Conservation (phyloP, 495 filamentous ascomycete species). For the Annulohypoxylon nitens region DNA sequence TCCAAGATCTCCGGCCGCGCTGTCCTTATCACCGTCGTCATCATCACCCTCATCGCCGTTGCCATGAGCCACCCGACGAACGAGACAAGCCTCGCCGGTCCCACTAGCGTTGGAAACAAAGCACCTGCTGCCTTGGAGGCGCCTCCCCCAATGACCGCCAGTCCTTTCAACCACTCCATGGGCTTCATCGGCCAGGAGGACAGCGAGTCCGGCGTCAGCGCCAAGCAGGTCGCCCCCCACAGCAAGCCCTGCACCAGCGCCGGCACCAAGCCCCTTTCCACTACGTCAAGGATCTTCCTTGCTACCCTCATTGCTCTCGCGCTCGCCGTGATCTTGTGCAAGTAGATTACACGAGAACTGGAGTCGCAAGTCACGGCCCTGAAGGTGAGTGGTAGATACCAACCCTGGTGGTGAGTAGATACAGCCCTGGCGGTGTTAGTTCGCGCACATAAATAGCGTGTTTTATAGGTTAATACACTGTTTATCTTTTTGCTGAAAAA, state of each 20-base stretch:
- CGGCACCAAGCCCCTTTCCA: background rate
- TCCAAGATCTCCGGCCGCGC: background rate
- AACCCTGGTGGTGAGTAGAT: too few relatives aligned
- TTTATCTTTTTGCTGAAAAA: too few relatives aligned
- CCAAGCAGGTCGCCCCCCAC: background rate
- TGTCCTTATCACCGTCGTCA: background rate
- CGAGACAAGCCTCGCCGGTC: background rate
- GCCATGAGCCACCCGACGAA: background rate
- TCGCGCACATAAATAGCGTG: too few relatives aligned
- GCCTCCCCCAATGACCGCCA: background rate
- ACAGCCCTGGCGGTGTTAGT: too few relatives aligned
- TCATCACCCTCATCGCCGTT: background rate
- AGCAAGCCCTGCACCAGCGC: background rate
- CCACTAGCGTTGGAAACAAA: background rate
- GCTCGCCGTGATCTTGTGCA: background rate
- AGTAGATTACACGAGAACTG: background rate
- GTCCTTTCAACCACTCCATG: background rate
- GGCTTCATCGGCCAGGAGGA: slow-evolving; percentile 9
- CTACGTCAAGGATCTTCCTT: background rate
- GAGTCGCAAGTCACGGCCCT: background rate
- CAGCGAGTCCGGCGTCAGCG: too few relatives aligned
- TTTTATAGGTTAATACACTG: too few relatives aligned
- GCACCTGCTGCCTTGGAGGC: background rate
- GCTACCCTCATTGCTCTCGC: background rate
- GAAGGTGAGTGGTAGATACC: background rate